Base-by-base conservation (phyloP, 768 basidiomycete species). In the Cystofilobasidium capitatum region DNA sequence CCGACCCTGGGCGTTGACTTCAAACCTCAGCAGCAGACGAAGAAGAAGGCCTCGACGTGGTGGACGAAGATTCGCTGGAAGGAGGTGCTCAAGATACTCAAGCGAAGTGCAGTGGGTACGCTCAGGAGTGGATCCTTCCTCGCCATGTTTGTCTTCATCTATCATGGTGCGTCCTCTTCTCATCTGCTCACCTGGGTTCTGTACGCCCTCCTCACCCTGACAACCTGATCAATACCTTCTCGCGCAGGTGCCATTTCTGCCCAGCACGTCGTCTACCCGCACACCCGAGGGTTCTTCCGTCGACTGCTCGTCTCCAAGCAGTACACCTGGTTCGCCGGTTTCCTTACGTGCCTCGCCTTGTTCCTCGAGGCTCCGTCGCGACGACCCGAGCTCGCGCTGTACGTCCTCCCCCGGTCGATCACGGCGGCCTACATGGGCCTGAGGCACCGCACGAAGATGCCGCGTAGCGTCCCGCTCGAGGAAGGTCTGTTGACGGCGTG, bases 351-450 rank as follows among this genome's bases (percentile, higher is more conserved):
- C 13, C 37, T 65, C 36, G 58, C 68, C 4, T 39, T 69, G 2
- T 54, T 64, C 24, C 22, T 59, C 9, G 68, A 69, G 44, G 58
- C 55, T 8, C 33, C 60, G 40, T 20, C 59, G 1, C 66, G 61
- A 16, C 62, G 68, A 2, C 44, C 58, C 20, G 62, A 69, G 39
- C 62, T 69, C n/a, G 68, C 68, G 4, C 35, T 69, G 3, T 69
- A 64, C 45, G 68, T 69, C 35, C 62, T 69, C 14, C 68, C 68
- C 14, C 44, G 63, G 20, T 55, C 62, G 1, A 29, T 69, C 1
- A 54, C 60, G 24, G 37, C 54, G 3, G 8, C 42, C 14, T 61
- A 68, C 66, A 39, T 49, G n/a, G 36, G 45, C 26, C 35, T 51
- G 20, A 26, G 60, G 20, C 39, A 26, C 12, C 35, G 61, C 16